Conservation (phyloP, 768 basidiomycete species). For the Auricularia cornea region DNA sequence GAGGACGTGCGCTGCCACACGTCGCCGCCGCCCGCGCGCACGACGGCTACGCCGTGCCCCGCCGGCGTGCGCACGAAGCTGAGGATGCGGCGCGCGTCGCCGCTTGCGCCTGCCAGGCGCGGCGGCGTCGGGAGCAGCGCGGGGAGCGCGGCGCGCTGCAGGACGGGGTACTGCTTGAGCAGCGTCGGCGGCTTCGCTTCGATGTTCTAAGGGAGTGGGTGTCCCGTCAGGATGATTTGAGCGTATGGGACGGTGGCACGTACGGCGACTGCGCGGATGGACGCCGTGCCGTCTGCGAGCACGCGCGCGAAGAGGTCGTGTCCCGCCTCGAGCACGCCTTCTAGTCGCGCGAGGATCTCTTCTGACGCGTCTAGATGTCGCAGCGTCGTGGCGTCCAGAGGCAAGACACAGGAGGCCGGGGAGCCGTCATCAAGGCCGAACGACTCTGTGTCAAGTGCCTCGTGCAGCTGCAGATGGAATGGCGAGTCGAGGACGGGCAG, state of each 20-base stretch:
- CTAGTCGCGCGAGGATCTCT: constrained; percentile 44
- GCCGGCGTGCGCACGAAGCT: constrained; percentile 72
- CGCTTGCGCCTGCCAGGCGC: constrained; percentile 33
- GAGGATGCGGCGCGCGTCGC: constrained; percentile 45
- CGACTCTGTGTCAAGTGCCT: constrained; percentile 64
- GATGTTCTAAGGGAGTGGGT: constrained; percentile 53
- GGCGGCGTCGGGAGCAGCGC: constrained; percentile 14
- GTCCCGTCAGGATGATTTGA: neutral
- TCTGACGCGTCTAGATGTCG: constrained; percentile 19
- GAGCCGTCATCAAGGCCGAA: constrained; percentile 32
- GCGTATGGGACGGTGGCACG: too few species aligned
- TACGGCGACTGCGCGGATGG: constrained; percentile 67
- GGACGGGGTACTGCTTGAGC: constrained; percentile 63
- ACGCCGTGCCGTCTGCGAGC: constrained; percentile 61
- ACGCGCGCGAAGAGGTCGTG: constrained; percentile 78
- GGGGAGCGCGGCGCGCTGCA: constrained; percentile 44
- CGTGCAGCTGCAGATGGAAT: constrained; percentile 75
- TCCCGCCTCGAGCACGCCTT: constrained; percentile 58
- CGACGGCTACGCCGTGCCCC: constrained; percentile 62
- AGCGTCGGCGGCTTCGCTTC: constrained; percentile 83
- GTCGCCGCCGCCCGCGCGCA: constrained; percentile 52
- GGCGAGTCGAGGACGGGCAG: constrained; percentile 83
- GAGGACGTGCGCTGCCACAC: constrained; percentile 41
- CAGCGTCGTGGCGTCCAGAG: constrained; percentile 42
- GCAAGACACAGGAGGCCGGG: constrained; percentile 46